Percentiles rank a stretch among this genome's conserved stretches.
phyloP scores from a whole-genome alignment of 192 early-diverging fungal species.

The Spizellomyces punctatus region DNA sequence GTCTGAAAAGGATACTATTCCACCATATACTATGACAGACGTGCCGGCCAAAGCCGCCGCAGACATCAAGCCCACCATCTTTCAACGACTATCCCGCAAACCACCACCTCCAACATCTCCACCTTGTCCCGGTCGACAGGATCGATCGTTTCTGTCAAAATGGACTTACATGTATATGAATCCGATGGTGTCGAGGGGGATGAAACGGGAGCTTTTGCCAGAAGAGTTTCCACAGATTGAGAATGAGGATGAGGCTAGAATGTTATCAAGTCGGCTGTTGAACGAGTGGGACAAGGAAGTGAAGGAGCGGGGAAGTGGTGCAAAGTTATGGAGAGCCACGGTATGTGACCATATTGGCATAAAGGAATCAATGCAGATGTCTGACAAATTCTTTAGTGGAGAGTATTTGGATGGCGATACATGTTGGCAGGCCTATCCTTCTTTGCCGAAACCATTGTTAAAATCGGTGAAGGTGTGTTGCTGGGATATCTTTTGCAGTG shows the following conservation, averaged over 20 bases:
- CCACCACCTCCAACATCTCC: constrained; percentile 1
- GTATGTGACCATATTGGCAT: neutral
- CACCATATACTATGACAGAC: too few species aligned
- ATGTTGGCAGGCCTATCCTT: constrained; percentile 33
- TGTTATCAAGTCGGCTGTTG: constrained; percentile 32
- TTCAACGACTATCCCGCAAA: neutral
- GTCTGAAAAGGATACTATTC: too few species aligned
- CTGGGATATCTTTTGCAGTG: constrained; percentile 47
- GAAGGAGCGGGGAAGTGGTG: neutral
- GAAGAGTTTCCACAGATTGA: constrained; percentile 43
- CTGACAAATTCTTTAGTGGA: neutral
- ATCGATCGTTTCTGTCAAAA: constrained; percentile 14
- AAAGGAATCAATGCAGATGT: neutral
- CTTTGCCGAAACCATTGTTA: constrained; percentile 37
- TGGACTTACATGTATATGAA: constrained; percentile 45
- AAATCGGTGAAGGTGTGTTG: constrained; percentile 39
- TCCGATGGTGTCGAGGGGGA: constrained; percentile 39
- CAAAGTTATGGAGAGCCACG: constrained; percentile 32
- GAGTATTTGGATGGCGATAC: constrained; percentile 37
- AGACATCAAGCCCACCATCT: too few species aligned
- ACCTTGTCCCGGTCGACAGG: neutral
- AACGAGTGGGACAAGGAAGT: constrained; percentile 37
- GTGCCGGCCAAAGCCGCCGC: too few species aligned
- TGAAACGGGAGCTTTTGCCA: constrained; percentile 23
- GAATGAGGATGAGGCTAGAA: constrained; percentile 33